Base-by-base conservation (phyloP, 768 basidiomycete species). In the Leccinum variicolor region DNA sequence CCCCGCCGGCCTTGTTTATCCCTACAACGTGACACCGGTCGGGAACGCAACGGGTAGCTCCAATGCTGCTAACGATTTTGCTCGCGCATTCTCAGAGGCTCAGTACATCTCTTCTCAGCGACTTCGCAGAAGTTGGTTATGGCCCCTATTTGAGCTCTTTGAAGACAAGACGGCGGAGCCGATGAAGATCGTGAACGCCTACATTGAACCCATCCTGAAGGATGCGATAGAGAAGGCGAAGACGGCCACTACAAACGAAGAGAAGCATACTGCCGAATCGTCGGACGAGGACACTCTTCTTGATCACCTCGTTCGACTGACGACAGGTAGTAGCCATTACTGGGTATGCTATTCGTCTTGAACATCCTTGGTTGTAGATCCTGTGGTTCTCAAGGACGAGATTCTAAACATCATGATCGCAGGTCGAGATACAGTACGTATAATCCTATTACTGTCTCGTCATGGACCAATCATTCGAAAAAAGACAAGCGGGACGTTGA, bases 121-220 rank as follows among this genome's bases (percentile, higher is more conserved):
- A 14, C 71, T 76, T 54, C 75, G 77, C 41, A 68, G 72, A 51
- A 77, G 79, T 17, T 76, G 74, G 77, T 63, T 79, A 14, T 85
- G 85, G 84, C 83, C 84, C 13, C 57, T 86, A 0, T 62, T 65
- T 9, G 84, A 86, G 56, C 73, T 85, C 9, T 76, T 64, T 23
- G 62, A 70, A n/a, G 83, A 86, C 61, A 71, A 71, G 54, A 78
- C 77, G 3, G 68, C 68, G 34, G 69, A 70, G 11, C 78, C 79
- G 10, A 84, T 86, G 83, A 74, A 79, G 60, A 63, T 81, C 7
- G 78, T 84, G 10, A 78, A 80, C 59, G 74, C 76, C 2, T 84
- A 77, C 45, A 74, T 85, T 7, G 79, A 83, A 49, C 82, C 82
- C 0, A 74, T 73, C 26, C 13, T 74, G 9, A 58, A 54, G 36